Percentiles rank a stretch among this genome's conserved stretches.
Evolutionary conservation across 148 eudicot species (phyloP).

Genomic region (Arbutus unedo): DNA sequence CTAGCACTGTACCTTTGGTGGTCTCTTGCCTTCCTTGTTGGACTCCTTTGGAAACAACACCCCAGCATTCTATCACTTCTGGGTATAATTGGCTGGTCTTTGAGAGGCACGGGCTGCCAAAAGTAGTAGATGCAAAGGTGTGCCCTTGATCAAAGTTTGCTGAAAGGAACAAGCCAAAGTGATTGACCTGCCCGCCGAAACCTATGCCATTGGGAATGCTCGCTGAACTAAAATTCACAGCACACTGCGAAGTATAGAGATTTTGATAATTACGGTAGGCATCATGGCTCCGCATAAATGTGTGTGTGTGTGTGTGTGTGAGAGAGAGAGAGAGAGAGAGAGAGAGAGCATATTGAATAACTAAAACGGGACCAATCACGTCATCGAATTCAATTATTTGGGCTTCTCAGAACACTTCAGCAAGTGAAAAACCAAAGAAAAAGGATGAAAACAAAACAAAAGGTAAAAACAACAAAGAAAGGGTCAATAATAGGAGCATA

Average conservation of each 20-base stretch:
- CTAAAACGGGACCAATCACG: neutral
- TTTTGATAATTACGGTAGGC: neutral
- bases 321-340: neutral
- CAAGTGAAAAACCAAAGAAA: neutral
- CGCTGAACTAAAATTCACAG: constrained; percentile 71
- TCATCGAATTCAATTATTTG: neutral
- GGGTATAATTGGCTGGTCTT: constrained; percentile 59
- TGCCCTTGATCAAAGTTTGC: constrained; percentile 84
- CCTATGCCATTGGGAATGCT: constrained; percentile 93
- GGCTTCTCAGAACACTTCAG: neutral
- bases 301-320: neutral
- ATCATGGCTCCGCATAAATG: neutral
- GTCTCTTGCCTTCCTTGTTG: constrained; percentile 38
- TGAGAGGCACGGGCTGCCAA: constrained; percentile 73
- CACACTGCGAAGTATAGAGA: constrained; percentile 52
- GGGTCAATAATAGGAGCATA: neutral
- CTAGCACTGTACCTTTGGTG: constrained; percentile 67
- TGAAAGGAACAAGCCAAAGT: constrained; percentile 82
- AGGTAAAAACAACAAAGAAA: neutral
- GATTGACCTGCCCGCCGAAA: constrained; percentile 69
- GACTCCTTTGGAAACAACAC: constrained; percentile 49
- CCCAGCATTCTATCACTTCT: constrained; percentile 97
- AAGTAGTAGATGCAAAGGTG: constrained; percentile 72
- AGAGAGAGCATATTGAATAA: neutral
- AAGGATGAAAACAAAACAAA: neutral